Evolutionary conservation across 73 alveolate genomes (phyloP).

Genomic region (Blepharisma japonicum): DNA sequence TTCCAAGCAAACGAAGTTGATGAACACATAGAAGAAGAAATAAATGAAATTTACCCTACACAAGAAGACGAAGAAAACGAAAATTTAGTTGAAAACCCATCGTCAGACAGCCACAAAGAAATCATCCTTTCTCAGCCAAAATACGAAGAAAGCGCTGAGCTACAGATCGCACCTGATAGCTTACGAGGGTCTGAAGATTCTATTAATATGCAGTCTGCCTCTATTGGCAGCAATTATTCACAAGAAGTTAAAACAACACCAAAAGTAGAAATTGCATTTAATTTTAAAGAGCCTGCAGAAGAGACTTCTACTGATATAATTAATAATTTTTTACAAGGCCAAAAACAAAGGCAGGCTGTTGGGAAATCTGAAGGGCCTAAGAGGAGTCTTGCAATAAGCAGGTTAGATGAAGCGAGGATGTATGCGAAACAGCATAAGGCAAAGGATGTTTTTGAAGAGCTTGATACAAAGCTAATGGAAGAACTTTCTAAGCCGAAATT

Average conservation of each 20-base stretch:
- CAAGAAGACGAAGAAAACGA: not conserved
- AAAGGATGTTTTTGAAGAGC: not conserved
- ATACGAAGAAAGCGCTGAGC: slow-evolving; percentile 9
- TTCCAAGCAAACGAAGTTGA: not conserved
- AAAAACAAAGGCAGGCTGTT: not conserved
- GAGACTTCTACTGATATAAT: not conserved
- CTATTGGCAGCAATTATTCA: not conserved
- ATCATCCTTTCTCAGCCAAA: not conserved
- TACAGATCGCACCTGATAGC: not conserved
- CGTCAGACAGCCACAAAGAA: not conserved
- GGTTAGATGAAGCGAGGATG: slow-evolving; percentile 15
- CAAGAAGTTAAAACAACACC: not conserved
- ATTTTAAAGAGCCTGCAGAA: no score
- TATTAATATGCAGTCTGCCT: no score
- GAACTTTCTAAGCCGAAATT: no score
- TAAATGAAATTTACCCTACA: not conserved
- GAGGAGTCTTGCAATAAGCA: not conserved
- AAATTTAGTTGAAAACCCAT: not conserved
- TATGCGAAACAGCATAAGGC: slow-evolving; percentile 19
- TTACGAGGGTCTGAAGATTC: not conserved
- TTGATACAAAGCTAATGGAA: not conserved
- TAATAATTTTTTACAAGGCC: not conserved
- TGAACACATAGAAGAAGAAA: not conserved
- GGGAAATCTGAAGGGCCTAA: not conserved
- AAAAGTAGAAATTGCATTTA: no score